Percentiles rank a stretch among this genome's conserved stretches.
Evolutionary conservation across 345 rosid species (phyloP).

Genomic region (Punica granatum): DNA sequence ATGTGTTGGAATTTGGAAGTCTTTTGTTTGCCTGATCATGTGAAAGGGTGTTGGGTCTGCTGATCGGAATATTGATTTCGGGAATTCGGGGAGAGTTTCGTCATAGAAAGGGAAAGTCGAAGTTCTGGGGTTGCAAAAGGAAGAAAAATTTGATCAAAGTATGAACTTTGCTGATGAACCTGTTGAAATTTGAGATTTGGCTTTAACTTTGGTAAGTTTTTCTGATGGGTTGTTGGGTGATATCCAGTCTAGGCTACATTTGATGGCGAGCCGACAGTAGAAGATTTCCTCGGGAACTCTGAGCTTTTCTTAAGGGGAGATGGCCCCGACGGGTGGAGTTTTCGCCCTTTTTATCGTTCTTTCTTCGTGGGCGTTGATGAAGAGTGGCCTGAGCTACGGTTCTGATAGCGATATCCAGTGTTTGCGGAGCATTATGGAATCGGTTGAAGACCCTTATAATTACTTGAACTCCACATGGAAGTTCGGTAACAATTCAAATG

Average conservation of each 20-base stretch:
- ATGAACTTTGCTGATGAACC: too few relatives aligned
- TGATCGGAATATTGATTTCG: neutral
- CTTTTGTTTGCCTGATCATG: neutral
- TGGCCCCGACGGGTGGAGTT: conserved; percentile 8
- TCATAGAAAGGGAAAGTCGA: neutral
- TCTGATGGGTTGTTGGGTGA: neutral
- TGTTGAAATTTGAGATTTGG: neutral
- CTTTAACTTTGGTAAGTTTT: neutral
- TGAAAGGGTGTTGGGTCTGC: neutral
- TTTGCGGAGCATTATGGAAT: conserved; percentile 25
- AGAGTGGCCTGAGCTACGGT: conserved; percentile 31
- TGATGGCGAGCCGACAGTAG: neutral
- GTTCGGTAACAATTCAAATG: conserved; percentile 47
- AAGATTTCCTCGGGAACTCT: neutral
- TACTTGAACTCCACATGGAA: conserved; percentile 46
- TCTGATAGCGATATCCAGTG: conserved; percentile 39
- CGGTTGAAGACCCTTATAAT: conserved; percentile 42
- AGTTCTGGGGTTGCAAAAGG: neutral
- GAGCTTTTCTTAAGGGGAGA: neutral
- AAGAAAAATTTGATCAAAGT: neutral
- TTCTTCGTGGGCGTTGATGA: conserved; percentile 31
- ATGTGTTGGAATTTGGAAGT: neutral
- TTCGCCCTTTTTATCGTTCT: conserved; percentile 13
- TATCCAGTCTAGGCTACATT: neutral
- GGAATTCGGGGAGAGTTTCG: neutral